phyloP scores from a whole-genome alignment of 768 basidiomycete species.

The Boletus barrowsii region DNA sequence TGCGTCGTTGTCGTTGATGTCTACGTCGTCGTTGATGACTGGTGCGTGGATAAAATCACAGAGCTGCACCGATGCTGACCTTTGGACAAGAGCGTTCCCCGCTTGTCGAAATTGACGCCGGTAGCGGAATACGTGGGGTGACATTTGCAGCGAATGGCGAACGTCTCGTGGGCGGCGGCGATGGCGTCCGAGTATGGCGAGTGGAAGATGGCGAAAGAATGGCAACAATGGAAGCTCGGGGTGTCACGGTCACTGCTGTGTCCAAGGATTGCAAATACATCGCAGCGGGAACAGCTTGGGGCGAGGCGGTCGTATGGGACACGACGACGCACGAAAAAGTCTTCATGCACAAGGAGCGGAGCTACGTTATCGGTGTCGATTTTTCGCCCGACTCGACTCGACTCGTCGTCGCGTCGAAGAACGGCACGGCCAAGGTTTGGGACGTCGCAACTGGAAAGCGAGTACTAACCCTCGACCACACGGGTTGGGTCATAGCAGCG shows the following conservation, averaged over 20 bases:
- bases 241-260: background rate
- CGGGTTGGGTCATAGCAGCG: background rate
- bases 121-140: background rate
- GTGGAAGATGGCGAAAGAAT: background rate
- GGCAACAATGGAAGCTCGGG: background rate
- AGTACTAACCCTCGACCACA: background rate
- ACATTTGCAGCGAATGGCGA: background rate
- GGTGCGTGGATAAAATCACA: background rate
- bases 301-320: background rate
- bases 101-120: background rate
- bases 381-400: background rate
- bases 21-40: background rate
- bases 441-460: background rate
- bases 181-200: background rate
- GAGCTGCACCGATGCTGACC: background rate
- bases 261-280: slow-evolving; percentile 2
- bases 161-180: background rate
- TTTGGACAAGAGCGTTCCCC: background rate
- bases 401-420: background rate
- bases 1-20: too few species aligned
- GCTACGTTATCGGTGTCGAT: background rate
- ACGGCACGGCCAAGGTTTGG: background rate
- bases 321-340: background rate
- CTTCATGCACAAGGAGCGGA: background rate
- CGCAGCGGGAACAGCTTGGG: background rate